Evolutionary conservation across 192 early-diverging fungal genomes (phyloP).

Genomic region (Dimargaris xerosporica): DNA sequence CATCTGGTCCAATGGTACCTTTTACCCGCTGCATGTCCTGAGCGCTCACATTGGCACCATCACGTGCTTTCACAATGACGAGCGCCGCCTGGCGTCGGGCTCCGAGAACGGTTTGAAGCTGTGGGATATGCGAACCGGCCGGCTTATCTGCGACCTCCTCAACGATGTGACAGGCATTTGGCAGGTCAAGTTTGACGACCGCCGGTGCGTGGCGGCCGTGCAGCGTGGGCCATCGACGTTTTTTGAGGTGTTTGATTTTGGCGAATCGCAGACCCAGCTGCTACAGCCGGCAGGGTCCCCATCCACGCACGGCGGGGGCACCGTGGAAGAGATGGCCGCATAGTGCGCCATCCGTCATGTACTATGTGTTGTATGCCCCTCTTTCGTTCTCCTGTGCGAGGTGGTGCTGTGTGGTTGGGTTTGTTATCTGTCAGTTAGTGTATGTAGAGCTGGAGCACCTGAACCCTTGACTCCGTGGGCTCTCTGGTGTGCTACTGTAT

Average conservation of each 20-base stretch:
- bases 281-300: too few relatives aligned
- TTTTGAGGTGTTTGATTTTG: constrained; percentile 40
- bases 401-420: too few relatives aligned
- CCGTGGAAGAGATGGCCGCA: too few relatives aligned
- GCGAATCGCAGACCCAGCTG: background rate
- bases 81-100: constrained; percentile 81
- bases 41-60: constrained; percentile 75
- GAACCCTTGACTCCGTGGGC: too few relatives aligned
- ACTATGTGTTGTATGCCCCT: too few relatives aligned
- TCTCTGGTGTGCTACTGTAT: too few relatives aligned
- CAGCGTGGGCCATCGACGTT: constrained; percentile 34
- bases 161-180: constrained; percentile 75
- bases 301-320: too few relatives aligned
- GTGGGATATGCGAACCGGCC: constrained; percentile 88
- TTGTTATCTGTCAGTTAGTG: too few relatives aligned
- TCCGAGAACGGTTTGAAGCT: constrained; percentile 88
- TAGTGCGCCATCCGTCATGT: too few relatives aligned
- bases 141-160: constrained; percentile 69
- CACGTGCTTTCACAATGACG: constrained; percentile 97
- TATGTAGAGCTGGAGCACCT: too few relatives aligned
- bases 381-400: too few relatives aligned
- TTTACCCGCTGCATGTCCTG: constrained; percentile 35
- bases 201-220: constrained; percentile 64
- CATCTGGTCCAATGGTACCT: constrained; percentile 60
- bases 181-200: constrained; percentile 86